A percentile compares a stretch with the other conserved stretches of the same genome.
phyloP scores from a whole-genome alignment of 1,284 basidiomycete species.

The Flammula alnicola region DNA sequence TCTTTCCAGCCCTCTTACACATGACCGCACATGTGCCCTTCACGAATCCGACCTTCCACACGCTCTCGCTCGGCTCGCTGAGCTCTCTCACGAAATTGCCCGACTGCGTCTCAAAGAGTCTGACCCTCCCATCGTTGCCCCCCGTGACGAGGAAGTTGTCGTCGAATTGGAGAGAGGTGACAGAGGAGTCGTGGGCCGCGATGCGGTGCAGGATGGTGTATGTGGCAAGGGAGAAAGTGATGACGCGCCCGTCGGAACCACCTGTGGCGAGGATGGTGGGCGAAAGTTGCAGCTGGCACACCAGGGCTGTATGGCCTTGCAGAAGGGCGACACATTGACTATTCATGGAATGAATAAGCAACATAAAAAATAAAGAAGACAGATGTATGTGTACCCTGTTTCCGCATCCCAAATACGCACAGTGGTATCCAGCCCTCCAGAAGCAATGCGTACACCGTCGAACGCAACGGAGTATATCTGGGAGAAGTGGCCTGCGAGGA shows the following conservation, averaged over 20 bases:
- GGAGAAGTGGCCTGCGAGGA: slow-evolving; percentile 88
- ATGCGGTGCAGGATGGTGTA: slow-evolving; percentile 54
- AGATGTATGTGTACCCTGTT: slow-evolving; percentile 61
- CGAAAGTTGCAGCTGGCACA: slow-evolving; percentile 91
- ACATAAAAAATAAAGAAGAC: neutral
- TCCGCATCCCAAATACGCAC: slow-evolving; percentile 88
- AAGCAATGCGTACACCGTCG: slow-evolving; percentile 85
- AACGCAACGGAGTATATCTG: slow-evolving; percentile 96
- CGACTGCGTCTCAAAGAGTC: slow-evolving; percentile 80
- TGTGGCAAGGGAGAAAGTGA: slow-evolving; percentile 81
- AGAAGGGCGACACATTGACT: slow-evolving; percentile 86
- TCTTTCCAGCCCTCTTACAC: slow-evolving; percentile 84
- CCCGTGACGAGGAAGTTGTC: slow-evolving; percentile 79
- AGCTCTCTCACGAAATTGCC: slow-evolving; percentile 80
- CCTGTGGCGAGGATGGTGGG: slow-evolving; percentile 78
- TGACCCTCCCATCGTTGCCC: slow-evolving; percentile 91
- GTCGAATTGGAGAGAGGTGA: slow-evolving; percentile 91
- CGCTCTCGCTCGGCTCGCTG: slow-evolving; percentile 76
- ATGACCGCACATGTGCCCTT: slow-evolving; percentile 81
- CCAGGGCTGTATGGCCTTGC: slow-evolving; percentile 93
- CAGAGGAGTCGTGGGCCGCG: slow-evolving; percentile 88
- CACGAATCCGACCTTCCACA: slow-evolving; percentile 85
- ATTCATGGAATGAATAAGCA: neutral
- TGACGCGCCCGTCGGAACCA: slow-evolving; percentile 92
- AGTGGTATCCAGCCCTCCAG: slow-evolving; percentile 90